Conservation (phyloP, 78 protist genomes). For the Chrysochromulina parva region DNA sequence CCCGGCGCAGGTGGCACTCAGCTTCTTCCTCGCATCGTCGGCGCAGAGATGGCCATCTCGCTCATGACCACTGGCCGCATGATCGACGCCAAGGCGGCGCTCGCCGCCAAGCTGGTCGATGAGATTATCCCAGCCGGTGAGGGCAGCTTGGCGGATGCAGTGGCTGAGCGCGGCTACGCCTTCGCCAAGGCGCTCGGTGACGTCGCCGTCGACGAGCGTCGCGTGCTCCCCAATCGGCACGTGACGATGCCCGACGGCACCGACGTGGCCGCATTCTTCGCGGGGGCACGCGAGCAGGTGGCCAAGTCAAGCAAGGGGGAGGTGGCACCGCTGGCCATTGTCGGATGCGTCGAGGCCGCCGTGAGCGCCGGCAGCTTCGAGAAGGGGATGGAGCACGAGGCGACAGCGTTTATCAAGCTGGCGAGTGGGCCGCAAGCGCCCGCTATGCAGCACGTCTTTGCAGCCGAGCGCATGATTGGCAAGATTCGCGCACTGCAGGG, state of each 20-base stretch:
- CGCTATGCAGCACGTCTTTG: constrained; percentile 22
- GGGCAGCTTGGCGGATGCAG: background rate
- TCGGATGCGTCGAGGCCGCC: background rate
- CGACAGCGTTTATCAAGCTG: background rate
- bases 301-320: background rate
- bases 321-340: background rate
- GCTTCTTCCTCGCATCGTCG: constrained; percentile 58
- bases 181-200: background rate
- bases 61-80: constrained; percentile 58
- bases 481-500: background rate
- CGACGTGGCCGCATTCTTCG: background rate
- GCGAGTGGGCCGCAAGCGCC: background rate
- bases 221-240: background rate
- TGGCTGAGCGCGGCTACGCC: no score
- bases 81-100: constrained; percentile 48
- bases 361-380: background rate
- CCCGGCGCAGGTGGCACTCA: constrained; percentile 75
- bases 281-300: background rate
- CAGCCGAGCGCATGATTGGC: background rate
- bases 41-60: constrained; percentile 52
- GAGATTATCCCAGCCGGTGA: background rate
- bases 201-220: background rate
- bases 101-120: constrained; percentile 14
- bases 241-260: background rate
- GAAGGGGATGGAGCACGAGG: background rate